These are phyloP conservation scores for Pichia sp. DNA, from an alignment of 1,139 yeast species.

Conservation along the genomic window DNA sequence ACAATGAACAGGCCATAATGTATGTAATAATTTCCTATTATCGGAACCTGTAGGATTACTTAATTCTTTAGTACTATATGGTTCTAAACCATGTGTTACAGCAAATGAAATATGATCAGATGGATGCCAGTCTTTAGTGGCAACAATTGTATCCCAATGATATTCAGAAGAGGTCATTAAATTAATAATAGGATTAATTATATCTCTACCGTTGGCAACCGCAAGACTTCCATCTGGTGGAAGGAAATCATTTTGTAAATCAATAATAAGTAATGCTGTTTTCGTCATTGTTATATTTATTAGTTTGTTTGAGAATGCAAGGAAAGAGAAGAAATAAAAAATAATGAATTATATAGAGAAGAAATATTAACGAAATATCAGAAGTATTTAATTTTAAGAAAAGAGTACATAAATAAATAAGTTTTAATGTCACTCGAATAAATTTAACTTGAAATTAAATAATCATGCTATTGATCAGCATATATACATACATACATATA, in stretches of 20 bases:
- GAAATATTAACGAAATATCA: too few species aligned
- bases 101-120: conserved; percentile 76
- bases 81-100: conserved; percentile 40
- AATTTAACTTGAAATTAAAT: too few species aligned
- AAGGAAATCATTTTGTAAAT: conserved; percentile 79
- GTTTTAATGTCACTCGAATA: too few species aligned
- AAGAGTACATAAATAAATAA: too few species aligned
- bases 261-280: conserved; percentile 65
- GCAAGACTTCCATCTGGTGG: conserved; percentile 76
- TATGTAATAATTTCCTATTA: conserved; percentile 36
- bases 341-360: too few species aligned
- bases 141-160: conserved; percentile 58
- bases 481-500: too few species aligned
- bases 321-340: too few species aligned
- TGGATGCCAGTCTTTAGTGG: conserved; percentile 92
- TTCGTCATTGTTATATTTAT: conserved; percentile 9
- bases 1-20: conserved; percentile 91
- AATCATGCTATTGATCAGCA: too few species aligned
- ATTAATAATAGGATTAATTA: conserved; percentile 46
- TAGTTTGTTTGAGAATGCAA: too few species aligned
- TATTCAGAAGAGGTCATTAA: conserved; percentile 34
- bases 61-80: conserved; percentile 48
- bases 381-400: too few species aligned
- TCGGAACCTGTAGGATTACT: conserved; percentile 41
- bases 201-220: conserved; percentile 56